Evolutionary conservation across 495 filamentous ascomycete genomes (phyloP), one percentile per base, ranked within the genome.

Genomic region (Penicilliopsis zonata): DNA sequence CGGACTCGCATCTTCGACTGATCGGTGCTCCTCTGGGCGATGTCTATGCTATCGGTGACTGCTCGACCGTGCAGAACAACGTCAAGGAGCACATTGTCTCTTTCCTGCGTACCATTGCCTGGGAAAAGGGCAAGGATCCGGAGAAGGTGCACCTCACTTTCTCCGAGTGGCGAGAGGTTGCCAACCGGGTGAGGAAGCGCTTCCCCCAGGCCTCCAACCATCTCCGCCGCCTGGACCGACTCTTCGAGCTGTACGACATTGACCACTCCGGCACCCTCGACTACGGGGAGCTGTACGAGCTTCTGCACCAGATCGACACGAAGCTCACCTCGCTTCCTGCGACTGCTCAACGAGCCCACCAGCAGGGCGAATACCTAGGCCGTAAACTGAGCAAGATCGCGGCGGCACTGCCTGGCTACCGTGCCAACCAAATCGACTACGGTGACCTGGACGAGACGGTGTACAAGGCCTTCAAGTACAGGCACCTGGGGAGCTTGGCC

Each of bases 21-120:
- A 84, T 81, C 43, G 92, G 92, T 21, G 78, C 92, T 0, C 92
- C 90, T 0, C 63, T 96, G 0, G 90, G 92, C 23, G 90, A 95
- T 45, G 84, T 99, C 18, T 99, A 99, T 51, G 85, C 85, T 29
- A 83, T 99, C 33, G 92, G 92, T n/a, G 92, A 99, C 55, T 95
- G 90, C 60, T 63, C 81, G 9, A 96, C 90, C 0, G 92, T 96
- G 0, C 92, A 96, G 46, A 96, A 96, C 63, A 96, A 96, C 47
- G 60, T 94, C 4, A 80, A 84, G 14, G 78, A 82, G 38, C 78
- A 94, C 62, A 75, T 96, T 40, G 65, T 93, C 29, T 71, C 71
- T 10, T 96, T 96, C 59, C 66, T 98, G 5, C 86, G 86, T 36
- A 86, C 75, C 3, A 69, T 93, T 9, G 86, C 90, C 17, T 95